These are phyloP conservation scores for Claviceps lovelessii DNA, from an alignment of 2,329 filamentous ascomycete species.

Conservation along the genomic window DNA sequence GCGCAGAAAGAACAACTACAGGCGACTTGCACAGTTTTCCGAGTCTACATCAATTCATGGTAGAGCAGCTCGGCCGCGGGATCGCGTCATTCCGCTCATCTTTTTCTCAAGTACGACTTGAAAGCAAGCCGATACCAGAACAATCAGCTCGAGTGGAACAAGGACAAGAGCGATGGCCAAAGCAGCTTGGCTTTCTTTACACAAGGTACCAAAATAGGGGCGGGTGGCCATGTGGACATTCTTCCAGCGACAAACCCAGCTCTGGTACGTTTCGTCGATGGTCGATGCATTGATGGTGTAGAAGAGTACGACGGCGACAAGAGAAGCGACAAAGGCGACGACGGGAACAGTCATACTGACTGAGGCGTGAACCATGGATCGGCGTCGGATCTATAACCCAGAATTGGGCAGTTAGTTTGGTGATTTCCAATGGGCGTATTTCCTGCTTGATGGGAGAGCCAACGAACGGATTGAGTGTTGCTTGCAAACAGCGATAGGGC, in stretches of 20 bases:
- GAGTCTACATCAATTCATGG: conserved; percentile 7
- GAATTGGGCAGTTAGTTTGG: neutral
- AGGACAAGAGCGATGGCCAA: conserved; percentile 41
- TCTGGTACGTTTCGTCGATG: conserved; percentile 39
- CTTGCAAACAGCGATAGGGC: conserved; percentile 32
- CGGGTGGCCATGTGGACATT: conserved; percentile 34
- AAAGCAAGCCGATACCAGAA: conserved; percentile 31
- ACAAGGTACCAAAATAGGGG: conserved; percentile 43
- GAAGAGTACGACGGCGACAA: conserved; percentile 42
- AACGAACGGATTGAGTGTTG: conserved; percentile 32
- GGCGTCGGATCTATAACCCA: conserved; percentile 9
- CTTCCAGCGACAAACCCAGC: conserved; percentile 49
- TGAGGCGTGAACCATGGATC: conserved; percentile 8
- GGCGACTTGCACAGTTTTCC: neutral
- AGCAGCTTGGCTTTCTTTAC: conserved; percentile 39
- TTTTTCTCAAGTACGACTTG: conserved; percentile 32
- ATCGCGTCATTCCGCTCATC: conserved; percentile 14
- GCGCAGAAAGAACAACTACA: neutral
- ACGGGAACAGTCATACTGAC: conserved; percentile 15
- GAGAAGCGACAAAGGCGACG: conserved; percentile 22
- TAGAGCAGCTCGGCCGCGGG: conserved; percentile 18
- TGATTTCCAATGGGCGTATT: neutral
- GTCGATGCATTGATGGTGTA: conserved; percentile 41
- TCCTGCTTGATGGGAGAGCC: neutral
- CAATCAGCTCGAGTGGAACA: conserved; percentile 39